Percentiles rank a stretch among this genome's conserved stretches.
Conservation (phyloP, 1,284 basidiomycete genomes). For the Gomphus bonarii region DNA sequence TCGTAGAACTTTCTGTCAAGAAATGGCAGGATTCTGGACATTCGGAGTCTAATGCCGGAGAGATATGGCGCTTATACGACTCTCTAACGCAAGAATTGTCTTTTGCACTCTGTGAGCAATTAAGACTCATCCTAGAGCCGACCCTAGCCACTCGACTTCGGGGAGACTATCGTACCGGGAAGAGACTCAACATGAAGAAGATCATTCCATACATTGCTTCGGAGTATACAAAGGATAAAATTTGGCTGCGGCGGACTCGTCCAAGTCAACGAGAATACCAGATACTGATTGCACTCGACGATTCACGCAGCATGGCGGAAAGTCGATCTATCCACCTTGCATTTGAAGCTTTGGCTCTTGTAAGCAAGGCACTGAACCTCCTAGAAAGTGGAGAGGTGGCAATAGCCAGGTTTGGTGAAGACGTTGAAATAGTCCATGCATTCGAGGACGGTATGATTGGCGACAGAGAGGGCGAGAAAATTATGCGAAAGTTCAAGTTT, state of each 20-base stretch:
- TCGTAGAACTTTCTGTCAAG: constrained; percentile 53
- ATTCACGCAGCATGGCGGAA: constrained; percentile 95
- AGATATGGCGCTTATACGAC: constrained; percentile 87
- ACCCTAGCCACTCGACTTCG: constrained; percentile 90
- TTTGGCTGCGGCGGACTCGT: constrained; percentile 93
- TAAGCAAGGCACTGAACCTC: constrained; percentile 83
- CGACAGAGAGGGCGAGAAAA: constrained; percentile 67
- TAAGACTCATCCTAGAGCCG: constrained; percentile 93
- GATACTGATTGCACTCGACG: constrained; percentile 89
- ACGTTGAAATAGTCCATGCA: constrained; percentile 81
- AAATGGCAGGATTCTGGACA: constrained; percentile 55
- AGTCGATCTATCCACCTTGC: constrained; percentile 90
- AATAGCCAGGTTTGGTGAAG: constrained; percentile 85
- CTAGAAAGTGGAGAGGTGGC: constrained; percentile 94
- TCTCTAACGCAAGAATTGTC: constrained; percentile 87
- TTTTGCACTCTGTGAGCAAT: constrained; percentile 88
- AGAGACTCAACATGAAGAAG: constrained; percentile 98
- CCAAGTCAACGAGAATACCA: constrained; percentile 96
- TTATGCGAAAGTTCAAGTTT: constrained; percentile 84
- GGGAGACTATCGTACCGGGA: constrained; percentile 97
- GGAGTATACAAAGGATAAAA: constrained; percentile 99
- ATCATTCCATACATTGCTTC: constrained; percentile 98
- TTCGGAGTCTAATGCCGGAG: constrained; percentile 49
- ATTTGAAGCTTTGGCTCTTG: constrained; percentile 88
- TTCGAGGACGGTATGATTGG: constrained; percentile 75